A percentile compares a stretch with the other conserved stretches of the same genome.
phyloP scores from a whole-genome alignment of 208 protist genomes.

The Trypanosoma brucei region DNA sequence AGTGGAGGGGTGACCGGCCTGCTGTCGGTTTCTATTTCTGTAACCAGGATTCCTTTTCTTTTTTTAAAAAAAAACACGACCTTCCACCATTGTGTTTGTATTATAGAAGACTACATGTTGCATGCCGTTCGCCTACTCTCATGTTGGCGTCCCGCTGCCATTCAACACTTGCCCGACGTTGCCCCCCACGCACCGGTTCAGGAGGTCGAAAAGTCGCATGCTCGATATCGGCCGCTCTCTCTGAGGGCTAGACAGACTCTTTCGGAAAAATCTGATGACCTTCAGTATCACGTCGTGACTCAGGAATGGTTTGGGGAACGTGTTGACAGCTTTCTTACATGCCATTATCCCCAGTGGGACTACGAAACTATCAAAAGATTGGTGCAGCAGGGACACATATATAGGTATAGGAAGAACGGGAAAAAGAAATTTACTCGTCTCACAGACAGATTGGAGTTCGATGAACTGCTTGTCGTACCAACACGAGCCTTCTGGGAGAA shows the following conservation, averaged over 20 bases:
- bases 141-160: slow-evolving; percentile 37
- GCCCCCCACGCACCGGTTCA: slow-evolving; percentile 12
- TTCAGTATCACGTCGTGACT: slow-evolving; percentile 85
- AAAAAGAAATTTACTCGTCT: slow-evolving; percentile 83
- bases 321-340: slow-evolving; percentile 76
- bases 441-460: slow-evolving; percentile 84
- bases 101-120: slow-evolving; percentile 9
- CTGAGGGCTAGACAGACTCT: slow-evolving; percentile 65
- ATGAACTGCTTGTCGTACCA: slow-evolving; percentile 85
- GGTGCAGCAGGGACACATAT: slow-evolving; percentile 86
- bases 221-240: slow-evolving; percentile 62
- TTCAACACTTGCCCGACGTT: slow-evolving; percentile 39
- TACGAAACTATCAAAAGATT: slow-evolving; percentile 76
- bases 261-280: slow-evolving; percentile 38
- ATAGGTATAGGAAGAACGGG: slow-evolving; percentile 82
- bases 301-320: slow-evolving; percentile 86
- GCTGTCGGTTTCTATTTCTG: slow-evolving; percentile 10
- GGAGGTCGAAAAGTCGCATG: slow-evolving; percentile 40
- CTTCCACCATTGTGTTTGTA: no score
- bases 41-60: slow-evolving; percentile 6
- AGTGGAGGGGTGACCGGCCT: no score
- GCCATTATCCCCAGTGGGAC: slow-evolving; percentile 85
- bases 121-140: slow-evolving; percentile 13
- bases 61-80: not conserved
- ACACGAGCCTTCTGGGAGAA: slow-evolving; percentile 55